Percentiles rank a stretch among this genome's conserved stretches.
These are phyloP conservation scores for Gossypium rotundifolium DNA, from an alignment of 345 rosid species.

Conservation along the genomic window DNA sequence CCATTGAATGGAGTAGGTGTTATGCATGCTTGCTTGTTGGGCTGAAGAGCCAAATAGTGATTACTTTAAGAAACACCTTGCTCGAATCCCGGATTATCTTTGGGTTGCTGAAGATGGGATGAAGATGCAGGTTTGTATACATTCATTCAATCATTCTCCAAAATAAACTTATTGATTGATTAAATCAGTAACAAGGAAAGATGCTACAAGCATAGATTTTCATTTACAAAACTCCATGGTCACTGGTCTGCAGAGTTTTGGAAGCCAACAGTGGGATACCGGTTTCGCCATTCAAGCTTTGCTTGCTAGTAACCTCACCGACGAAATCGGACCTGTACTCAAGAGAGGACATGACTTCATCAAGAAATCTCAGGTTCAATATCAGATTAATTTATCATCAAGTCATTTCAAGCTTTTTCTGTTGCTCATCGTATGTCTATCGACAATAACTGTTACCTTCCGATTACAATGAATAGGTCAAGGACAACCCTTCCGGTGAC, in stretches of 20 bases:
- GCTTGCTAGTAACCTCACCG: conserved; percentile 45
- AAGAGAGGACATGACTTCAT: conserved; percentile 68
- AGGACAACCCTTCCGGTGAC: conserved; percentile 59
- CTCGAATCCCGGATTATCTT: conserved; percentile 66
- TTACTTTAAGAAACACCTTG: conserved; percentile 68
- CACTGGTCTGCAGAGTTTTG: conserved; percentile 46
- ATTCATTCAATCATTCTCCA: conserved; percentile 6
- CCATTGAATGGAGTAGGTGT: conserved; percentile 19
- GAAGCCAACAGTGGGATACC: conserved; percentile 81
- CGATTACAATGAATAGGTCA: conserved; percentile 24
- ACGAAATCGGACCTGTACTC: conserved; percentile 53
- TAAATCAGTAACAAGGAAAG: neutral
- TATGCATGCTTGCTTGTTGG: conserved; percentile 79
- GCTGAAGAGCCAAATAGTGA: conserved; percentile 67
- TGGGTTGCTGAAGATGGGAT: conserved; percentile 98
- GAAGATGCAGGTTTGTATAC: conserved; percentile 64
- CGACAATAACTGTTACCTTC: conserved; percentile 1
- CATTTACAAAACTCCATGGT: neutral
- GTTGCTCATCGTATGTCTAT: neutral
- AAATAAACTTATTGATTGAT: neutral
- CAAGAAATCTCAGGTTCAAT: conserved; percentile 67
- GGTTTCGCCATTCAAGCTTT: conserved; percentile 72
- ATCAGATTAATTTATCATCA: neutral
- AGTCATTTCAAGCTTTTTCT: neutral
- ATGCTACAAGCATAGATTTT: neutral